Percentiles rank a stretch among this genome's conserved stretches.
phyloP scores from a whole-genome alignment of 2,329 filamentous ascomycete species.

The Zymoseptoria brevis region DNA sequence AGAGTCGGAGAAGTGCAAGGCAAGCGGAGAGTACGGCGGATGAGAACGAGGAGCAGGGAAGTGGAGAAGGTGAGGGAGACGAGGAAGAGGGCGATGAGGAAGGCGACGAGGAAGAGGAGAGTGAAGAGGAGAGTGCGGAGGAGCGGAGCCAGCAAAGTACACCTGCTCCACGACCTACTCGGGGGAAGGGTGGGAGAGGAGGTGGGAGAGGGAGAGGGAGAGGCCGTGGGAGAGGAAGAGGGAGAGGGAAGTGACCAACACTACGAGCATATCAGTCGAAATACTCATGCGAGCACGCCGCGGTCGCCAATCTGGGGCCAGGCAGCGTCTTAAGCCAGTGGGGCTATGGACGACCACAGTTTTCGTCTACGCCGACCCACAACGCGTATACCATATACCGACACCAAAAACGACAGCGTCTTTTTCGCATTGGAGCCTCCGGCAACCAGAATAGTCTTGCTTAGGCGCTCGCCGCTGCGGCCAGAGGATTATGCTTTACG shows the following conservation, averaged over 20 bases:
- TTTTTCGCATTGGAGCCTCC: too few relatives aligned
- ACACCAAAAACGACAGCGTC: too few relatives aligned
- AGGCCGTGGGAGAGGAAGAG: background rate
- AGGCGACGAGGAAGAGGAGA: conserved; percentile 16
- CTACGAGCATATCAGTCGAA: too few relatives aligned
- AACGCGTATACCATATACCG: too few relatives aligned
- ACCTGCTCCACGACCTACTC: background rate
- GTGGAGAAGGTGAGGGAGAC: conserved; percentile 12
- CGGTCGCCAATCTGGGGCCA: too few relatives aligned
- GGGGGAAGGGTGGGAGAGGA: conserved; percentile 1
- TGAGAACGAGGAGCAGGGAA: conserved; percentile 12
- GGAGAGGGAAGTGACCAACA: conserved; percentile 1
- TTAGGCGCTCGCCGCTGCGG: too few relatives aligned
- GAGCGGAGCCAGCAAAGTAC: background rate
- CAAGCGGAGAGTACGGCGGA: conserved; percentile 23
- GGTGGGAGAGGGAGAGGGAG: background rate
- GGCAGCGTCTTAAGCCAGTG: too few relatives aligned
- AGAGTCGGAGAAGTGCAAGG: conserved; percentile 20
- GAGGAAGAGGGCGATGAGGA: conserved; percentile 18
- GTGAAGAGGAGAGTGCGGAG: conserved; percentile 9
- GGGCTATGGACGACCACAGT: too few relatives aligned
- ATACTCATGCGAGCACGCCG: too few relatives aligned
- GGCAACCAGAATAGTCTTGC: too few relatives aligned
- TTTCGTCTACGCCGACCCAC: too few relatives aligned
- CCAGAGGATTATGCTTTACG: too few relatives aligned